Base-by-base conservation (phyloP, 371 early-diverging fungal species). In the Mucor circinelloides region DNA sequence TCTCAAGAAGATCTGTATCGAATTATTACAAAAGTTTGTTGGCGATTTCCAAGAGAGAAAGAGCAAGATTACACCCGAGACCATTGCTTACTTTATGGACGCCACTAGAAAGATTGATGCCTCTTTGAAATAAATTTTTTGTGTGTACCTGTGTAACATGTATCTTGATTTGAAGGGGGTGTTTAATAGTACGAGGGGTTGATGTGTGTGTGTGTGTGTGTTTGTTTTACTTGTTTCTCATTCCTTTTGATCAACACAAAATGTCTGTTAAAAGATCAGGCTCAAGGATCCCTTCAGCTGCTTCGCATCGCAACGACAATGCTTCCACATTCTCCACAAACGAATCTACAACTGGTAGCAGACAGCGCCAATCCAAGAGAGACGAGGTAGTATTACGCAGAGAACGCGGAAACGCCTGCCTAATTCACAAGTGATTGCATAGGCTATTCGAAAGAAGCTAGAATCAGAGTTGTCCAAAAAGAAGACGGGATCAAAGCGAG, bases 1-100 rank as follows among this genome's bases (percentile, higher is more conserved):
- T 60, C 87, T 99, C 76, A 99, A 99, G 86, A 86, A 91, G 67
- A 84, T 85, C 36, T 99, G 99, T 84, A 96, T 98, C 76, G 89
- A 91, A 61, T 90, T 93, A 6, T 76, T 99, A 32, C 91, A 93
- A 73, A 82, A 87, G 60, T 89, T 99, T 76, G 92, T 99, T 19
- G 83, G 77, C n/a, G 89, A 87, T 17, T 94, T 97, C 88, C 98
- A 99, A 81, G 87, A 85, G 59, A 82, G 89, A 68, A 90, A 88
- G 78, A 80, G 76, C 17, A 84, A 79, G 23, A 69, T 94, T 38
- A 91, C 93, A 6, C 86, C 90, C 30, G 90, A 90, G 70, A 63
- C 84, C 7, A 67, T 93, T 70, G 71, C 81, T 30, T 73, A 89
- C 42, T 94, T 82, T 70, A 92, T 92, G 90, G 83, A 92, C 64